Base-by-base conservation (phyloP, 306 rosid species). In the Sicyos edulis region DNA sequence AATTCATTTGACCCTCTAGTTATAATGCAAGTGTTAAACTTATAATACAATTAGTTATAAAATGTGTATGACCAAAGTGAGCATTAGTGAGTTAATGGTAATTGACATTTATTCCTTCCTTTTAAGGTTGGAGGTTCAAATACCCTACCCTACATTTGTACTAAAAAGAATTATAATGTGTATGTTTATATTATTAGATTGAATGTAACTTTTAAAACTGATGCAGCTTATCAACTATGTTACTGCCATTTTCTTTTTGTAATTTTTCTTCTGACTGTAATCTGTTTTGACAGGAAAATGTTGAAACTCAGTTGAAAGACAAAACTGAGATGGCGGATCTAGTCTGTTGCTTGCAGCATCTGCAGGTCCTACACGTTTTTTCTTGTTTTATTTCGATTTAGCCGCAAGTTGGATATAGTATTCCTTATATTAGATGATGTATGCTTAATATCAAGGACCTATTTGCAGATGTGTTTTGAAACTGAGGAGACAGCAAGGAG, bases 341-440 rank as follows among this genome's bases (percentile, higher is more conserved):
- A 75, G 97, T 93, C 75, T 93, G 97, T 88, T 93, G 99, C 82
- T 78, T 93, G 87, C 96, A 93, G 80, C 87, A 93, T 88, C 83
- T 93, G 82, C 98, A 93, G 98, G 98, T 93, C 61, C 72, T 22
- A 3, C 40, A 74, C 47, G 8, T 72, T 45, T 13, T 10, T 63
- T 58, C 51, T 20, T 32, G 77, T 45, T 10, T 8, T 45, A 45
- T 45, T 50, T 60, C 13, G 45, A 42, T 61, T 61, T 53, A 6
- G 59, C 26, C 16, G 60, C 24, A 40, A 45, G 34, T 68, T 58
- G 68, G 10, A 10, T 64, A 61, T 74, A 6, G 61, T 57, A 4
- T 72, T 22, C 59, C 53, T 17, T 56, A 22, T 63, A 12, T 44
- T 6, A 9, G 14, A 45, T 37, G 61, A 62, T 32, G 40, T 70